Conservation (phyloP, 2,329 filamentous ascomycete species). For the Diaporthe vexans region DNA sequence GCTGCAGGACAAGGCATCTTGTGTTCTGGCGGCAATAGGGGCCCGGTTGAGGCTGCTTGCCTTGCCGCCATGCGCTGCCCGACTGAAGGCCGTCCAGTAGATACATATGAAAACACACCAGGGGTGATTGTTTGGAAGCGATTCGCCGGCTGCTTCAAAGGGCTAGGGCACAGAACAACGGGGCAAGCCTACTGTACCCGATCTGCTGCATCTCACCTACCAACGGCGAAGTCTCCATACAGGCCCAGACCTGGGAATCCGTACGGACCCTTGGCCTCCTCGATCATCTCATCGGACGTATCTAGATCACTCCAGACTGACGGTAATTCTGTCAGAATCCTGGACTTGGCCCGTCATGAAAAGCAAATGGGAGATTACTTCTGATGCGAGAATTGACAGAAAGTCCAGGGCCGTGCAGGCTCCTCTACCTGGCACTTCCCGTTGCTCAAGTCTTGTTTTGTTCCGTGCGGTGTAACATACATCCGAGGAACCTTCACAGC, state of each 20-base stretch:
- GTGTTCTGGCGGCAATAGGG: constrained; percentile 4
- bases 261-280: constrained; percentile 35
- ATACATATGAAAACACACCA: background rate
- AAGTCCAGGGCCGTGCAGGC: constrained; percentile 14
- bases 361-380: constrained; percentile 11
- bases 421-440: constrained; percentile 17
- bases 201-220: constrained; percentile 9
- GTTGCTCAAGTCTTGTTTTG: constrained; percentile 24
- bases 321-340: constrained; percentile 33
- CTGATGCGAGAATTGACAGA: constrained; percentile 20
- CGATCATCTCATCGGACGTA: constrained; percentile 41
- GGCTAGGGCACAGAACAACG: background rate
- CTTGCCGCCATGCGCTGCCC: background rate
- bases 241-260: constrained; percentile 23
- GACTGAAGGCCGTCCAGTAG: background rate
- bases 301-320: constrained; percentile 41
- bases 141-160: background rate
- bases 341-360: background rate
- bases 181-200: constrained; percentile 37
- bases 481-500: background rate
- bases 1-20: constrained; percentile 31
- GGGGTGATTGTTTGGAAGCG: constrained; percentile 1
- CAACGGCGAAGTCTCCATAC: constrained; percentile 17
- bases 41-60: constrained; percentile 6
- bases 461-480: constrained; percentile 19